Conservation (phyloP, 495 filamentous ascomycete genomes). For the Penicillium lagena region DNA sequence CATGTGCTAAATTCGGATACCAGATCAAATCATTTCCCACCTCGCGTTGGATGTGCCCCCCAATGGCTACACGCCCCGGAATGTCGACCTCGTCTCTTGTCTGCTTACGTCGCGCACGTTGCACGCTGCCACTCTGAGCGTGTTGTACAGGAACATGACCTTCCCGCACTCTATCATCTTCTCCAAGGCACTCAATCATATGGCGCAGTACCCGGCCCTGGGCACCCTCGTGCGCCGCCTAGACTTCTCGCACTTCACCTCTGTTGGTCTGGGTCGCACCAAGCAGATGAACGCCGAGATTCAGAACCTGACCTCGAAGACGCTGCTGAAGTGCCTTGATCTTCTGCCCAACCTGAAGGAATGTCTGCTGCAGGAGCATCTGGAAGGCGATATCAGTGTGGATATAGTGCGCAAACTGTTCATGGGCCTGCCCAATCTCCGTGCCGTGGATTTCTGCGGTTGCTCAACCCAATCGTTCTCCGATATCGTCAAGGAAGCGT, state of each 20-base stretch:
- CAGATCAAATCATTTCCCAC: conserved; percentile 71
- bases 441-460: conserved; percentile 74
- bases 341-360: conserved; percentile 73
- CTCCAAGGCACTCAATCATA: conserved; percentile 72
- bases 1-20: too few species aligned
- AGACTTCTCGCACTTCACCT: conserved; percentile 87
- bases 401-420: conserved; percentile 68
- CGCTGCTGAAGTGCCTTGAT: conserved; percentile 68
- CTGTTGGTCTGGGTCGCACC: conserved; percentile 71
- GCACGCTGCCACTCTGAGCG: conserved; percentile 68
- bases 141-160: conserved; percentile 77
- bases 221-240: conserved; percentile 75
- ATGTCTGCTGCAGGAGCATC: conserved; percentile 75
- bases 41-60: conserved; percentile 71
- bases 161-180: conserved; percentile 85
- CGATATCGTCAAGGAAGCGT: conserved; percentile 46
- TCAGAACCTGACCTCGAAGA: conserved; percentile 73
- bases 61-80: conserved; percentile 70
- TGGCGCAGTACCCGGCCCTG: conserved; percentile 60
- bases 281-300: conserved; percentile 74
- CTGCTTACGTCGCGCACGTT: conserved; percentile 70
- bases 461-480: conserved; percentile 68
- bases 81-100: conserved; percentile 75
- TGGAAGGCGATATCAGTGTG: conserved; percentile 70
- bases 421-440: conserved; percentile 56